Percentiles rank a stretch among this genome's conserved stretches.
Conservation (phyloP, 306 rosid species). For the Urtica urens region DNA sequence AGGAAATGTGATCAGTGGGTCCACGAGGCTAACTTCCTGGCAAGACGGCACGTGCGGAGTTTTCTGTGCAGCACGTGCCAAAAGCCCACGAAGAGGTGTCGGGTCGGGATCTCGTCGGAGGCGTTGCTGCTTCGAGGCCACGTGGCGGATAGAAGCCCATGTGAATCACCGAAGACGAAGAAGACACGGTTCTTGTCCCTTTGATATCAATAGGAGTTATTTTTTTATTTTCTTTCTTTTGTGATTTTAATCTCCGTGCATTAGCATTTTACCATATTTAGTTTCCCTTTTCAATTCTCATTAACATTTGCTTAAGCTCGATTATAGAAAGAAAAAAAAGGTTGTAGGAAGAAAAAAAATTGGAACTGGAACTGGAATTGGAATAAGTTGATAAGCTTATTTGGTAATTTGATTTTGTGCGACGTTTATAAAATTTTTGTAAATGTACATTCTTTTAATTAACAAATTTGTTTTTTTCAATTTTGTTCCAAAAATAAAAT, state of each 20-base stretch:
- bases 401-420: too few relatives aligned
- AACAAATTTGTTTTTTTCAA: too few relatives aligned
- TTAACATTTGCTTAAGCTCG: too few relatives aligned
- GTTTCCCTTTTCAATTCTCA: too few relatives aligned
- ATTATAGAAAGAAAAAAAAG: too few relatives aligned
- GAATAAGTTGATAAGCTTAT: too few relatives aligned
- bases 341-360: too few relatives aligned
- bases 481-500: too few relatives aligned
- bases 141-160: constrained; percentile 10
- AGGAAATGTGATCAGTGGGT: constrained; percentile 58
- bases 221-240: not conserved
- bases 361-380: too few relatives aligned
- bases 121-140: constrained; percentile 26
- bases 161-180: constrained; percentile 15
- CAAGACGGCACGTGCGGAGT: constrained; percentile 57
- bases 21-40: constrained; percentile 73
- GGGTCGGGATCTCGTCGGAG: constrained; percentile 37
- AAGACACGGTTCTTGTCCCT: constrained; percentile 23
- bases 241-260: not conserved
- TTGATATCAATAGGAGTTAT: constrained; percentile 8
- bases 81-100: constrained; percentile 42
- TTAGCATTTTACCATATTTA: too few relatives aligned
- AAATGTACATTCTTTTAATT: too few relatives aligned
- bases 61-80: constrained; percentile 60
- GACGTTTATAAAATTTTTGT: too few relatives aligned